Percentiles rank a stretch among this genome's conserved stretches.
Evolutionary conservation across 2,329 filamentous ascomycete species (phyloP).

Genomic region (Trichoderma asperellum): DNA sequence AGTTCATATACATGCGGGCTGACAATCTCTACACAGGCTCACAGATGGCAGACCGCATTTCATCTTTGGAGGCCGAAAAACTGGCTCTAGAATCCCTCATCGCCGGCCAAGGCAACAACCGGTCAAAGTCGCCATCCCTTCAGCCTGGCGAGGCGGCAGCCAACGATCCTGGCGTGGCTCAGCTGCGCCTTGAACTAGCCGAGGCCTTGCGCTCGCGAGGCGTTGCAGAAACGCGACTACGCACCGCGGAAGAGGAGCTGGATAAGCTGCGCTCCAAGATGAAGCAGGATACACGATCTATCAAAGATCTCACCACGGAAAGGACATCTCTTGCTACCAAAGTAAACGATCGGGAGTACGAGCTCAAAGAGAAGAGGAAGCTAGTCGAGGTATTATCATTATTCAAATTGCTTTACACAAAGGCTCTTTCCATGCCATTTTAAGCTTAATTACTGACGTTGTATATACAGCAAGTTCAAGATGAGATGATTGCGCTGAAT

Average conservation of each 20-base stretch:
- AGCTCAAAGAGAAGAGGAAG: constrained; percentile 81
- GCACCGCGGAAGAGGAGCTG: constrained; percentile 66
- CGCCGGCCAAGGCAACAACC: constrained; percentile 35
- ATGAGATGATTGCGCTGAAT: constrained; percentile 87
- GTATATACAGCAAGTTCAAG: constrained; percentile 72
- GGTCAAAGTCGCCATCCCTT: constrained; percentile 30
- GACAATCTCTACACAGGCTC: constrained; percentile 54
- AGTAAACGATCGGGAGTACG: constrained; percentile 81
- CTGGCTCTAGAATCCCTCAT: constrained; percentile 43
- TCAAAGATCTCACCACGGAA: constrained; percentile 66
- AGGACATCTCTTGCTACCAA: constrained; percentile 64
- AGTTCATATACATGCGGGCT: constrained; percentile 29
- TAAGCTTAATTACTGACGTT: constrained; percentile 27
- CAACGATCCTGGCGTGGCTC: constrained; percentile 46
- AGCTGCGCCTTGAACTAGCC: constrained; percentile 70
- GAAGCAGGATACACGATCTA: constrained; percentile 61
- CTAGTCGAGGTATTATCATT: constrained; percentile 66
- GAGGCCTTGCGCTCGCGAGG: constrained; percentile 76
- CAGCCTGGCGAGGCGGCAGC: constrained; percentile 31
- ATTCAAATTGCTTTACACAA: background rate
- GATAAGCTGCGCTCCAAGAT: constrained; percentile 63
- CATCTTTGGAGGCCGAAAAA: constrained; percentile 64
- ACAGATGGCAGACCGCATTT: constrained; percentile 68
- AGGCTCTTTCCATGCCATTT: background rate
- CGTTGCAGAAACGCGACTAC: constrained; percentile 67